Base-by-base conservation (phyloP, 306 rosid species). In the Dryas alaskensis region DNA sequence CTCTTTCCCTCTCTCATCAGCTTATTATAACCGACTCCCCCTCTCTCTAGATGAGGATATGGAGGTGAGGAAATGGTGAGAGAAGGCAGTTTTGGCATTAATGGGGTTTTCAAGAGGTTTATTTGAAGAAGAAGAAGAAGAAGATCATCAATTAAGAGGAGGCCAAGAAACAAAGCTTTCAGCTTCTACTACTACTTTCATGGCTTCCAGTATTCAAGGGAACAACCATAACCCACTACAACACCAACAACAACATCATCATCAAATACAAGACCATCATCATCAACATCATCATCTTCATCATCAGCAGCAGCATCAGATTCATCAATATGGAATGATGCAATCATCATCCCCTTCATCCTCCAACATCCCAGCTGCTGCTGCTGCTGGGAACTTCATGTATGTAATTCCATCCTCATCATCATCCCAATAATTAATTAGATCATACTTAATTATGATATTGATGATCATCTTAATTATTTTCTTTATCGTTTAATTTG, bases 281-380 rank as follows among this genome's bases (percentile, higher is more conserved):
- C 73, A 48, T 5, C 71, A 73, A 0, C 80, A 71, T 1, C 80
- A 71, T 3, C 81, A 76, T 17, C 84, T 84, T 1, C 52, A 58
- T 11, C 90, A 82, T 10, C 84, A 82, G 6, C 79, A 76, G 59
- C 79, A 76, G 9, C 58, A 45, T 27, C 67, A 69, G 17, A 58
- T 61, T 17, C 81, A 66, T 71, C 84, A 92, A 22, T 94, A 86
- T 59, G 96, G 87, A 74, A 87, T 84, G 86, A 88, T 84, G 80
- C 99, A 90, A 49, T 78, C 92, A 46, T 81, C 96, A 76, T 81
- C 97, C 0, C 76, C 92, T 43, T 81, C 96, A 76, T 81, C 97
- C 0, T 84, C 88, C 52, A 75, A 83, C 63, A 61, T 92, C 62
- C 89, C 87, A 1, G 3, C 37, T 31, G 37, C 37, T 31, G 3